Conservation (phyloP, 208 protist genomes). For the Leishmania major region DNA sequence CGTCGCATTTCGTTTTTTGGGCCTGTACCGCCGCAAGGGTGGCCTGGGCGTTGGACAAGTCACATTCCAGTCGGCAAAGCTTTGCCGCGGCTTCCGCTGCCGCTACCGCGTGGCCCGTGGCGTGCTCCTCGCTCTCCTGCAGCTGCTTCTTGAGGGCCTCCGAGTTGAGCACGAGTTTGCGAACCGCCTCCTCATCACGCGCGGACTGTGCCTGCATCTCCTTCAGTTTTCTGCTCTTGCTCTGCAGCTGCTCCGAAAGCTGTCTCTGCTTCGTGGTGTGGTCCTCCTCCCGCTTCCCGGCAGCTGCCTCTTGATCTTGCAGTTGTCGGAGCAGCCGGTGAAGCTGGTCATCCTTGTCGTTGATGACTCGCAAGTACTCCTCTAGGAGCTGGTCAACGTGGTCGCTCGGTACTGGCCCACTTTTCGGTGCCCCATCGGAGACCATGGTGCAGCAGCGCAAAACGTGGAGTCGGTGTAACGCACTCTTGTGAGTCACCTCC, state of each 20-base stretch:
- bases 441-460: conserved; percentile 11
- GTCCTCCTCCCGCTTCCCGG: conserved; percentile 35
- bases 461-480: not conserved
- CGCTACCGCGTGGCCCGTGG: not conserved
- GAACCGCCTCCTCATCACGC: conserved; percentile 36
- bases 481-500: not conserved
- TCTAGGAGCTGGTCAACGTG: conserved; percentile 78
- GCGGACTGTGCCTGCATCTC: conserved; percentile 29
- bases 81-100: not conserved
- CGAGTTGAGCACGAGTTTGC: conserved; percentile 35
- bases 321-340: conserved; percentile 54
- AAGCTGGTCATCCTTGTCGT: conserved; percentile 84
- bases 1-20: not conserved
- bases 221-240: conserved; percentile 27
- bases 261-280: conserved; percentile 24
- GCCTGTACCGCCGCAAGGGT: not conserved
- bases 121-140: conserved; percentile 17
- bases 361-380: conserved; percentile 89
- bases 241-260: conserved; percentile 21
- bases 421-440: conserved; percentile 11
- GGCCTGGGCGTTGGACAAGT: not conserved
- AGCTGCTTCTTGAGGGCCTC: conserved; percentile 45
- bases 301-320: conserved; percentile 43
- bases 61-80: not conserved
- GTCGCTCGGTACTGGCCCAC: not conserved